These are phyloP conservation scores for Haplosporangium sp. DNA, from an alignment of 371 early-diverging fungal species.

Conservation along the genomic window DNA sequence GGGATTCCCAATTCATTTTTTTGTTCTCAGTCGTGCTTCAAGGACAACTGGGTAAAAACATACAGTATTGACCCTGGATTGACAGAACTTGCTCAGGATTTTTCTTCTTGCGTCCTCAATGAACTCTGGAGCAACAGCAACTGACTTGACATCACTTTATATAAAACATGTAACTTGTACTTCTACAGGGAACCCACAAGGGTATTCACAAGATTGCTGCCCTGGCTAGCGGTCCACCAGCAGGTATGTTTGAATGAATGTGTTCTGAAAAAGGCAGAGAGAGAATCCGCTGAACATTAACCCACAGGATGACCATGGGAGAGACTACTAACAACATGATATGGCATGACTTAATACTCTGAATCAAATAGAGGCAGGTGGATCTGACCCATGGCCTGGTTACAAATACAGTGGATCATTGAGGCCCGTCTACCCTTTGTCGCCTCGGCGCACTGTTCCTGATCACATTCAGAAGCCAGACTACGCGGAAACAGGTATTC, in stretches of 20 bases:
- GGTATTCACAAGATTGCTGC: conserved; percentile 63
- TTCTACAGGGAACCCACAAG: conserved; percentile 70
- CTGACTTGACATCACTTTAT: too few species aligned
- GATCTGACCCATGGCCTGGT: conserved; percentile 85
- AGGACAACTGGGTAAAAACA: conserved; percentile 76
- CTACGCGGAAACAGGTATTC: conserved; percentile 80
- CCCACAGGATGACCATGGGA: neutral
- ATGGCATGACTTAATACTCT: neutral
- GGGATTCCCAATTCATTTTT: conserved; percentile 76
- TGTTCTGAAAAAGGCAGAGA: too few species aligned
- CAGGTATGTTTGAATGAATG: too few species aligned
- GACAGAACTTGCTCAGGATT: too few species aligned
- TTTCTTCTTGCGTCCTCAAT: too few species aligned
- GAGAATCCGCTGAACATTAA: too few species aligned
- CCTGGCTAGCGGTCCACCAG: conserved; percentile 43
- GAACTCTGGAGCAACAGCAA: too few species aligned
- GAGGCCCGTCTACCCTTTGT: conserved; percentile 89
- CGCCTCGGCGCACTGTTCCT: conserved; percentile 81
- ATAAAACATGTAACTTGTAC: too few species aligned
- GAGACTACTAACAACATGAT: conserved; percentile 5
- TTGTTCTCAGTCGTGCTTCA: conserved; percentile 93
- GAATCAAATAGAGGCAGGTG: conserved; percentile 46
- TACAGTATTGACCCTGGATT: too few species aligned
- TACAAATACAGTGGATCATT: conserved; percentile 85
- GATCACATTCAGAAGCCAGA: conserved; percentile 83